Percentiles rank a stretch among this genome's conserved stretches.
phyloP scores from a whole-genome alignment of 352 stramenopile genomes.

The Phytophthora foliorum region DNA sequence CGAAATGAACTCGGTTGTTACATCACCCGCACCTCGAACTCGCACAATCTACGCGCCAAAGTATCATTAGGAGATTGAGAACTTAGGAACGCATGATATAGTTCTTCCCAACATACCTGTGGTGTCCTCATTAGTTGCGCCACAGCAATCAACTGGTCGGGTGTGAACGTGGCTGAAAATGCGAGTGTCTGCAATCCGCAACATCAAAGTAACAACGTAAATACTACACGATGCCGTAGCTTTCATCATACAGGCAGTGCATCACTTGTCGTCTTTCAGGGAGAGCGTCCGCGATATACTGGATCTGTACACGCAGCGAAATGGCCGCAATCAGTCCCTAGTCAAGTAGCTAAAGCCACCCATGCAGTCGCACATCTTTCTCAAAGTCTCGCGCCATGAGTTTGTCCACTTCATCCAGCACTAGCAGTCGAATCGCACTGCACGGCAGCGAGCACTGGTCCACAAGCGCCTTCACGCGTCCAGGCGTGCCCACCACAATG shows the following conservation, averaged over 20 bases:
- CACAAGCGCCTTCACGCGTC: constrained; percentile 76
- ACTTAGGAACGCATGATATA: background rate
- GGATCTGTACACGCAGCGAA: constrained; percentile 51
- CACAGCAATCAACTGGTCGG: constrained; percentile 64
- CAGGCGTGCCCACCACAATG: constrained; percentile 78
- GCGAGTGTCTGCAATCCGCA: constrained; percentile 63
- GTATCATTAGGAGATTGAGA: background rate
- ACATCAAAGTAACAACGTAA: background rate
- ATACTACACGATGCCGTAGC: background rate
- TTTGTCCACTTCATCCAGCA: constrained; percentile 89
- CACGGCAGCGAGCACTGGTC: constrained; percentile 60
- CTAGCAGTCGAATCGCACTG: constrained; percentile 63
- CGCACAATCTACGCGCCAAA: constrained; percentile 60
- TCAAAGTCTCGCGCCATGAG: constrained; percentile 74
- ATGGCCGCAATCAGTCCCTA: constrained; percentile 5
- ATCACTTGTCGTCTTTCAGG: constrained; percentile 71
- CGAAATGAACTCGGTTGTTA: constrained; percentile 75
- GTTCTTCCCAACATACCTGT: constrained; percentile 44
- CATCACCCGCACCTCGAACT: constrained; percentile 61
- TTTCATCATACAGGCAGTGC: background rate
- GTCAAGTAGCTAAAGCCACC: background rate
- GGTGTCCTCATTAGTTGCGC: constrained; percentile 68
- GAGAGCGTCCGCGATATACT: constrained; percentile 62
- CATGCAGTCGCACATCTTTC: constrained; percentile 49
- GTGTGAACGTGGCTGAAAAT: constrained; percentile 84